Percentiles rank a stretch among this genome's conserved stretches.
Conservation (phyloP, 2,329 filamentous ascomycete genomes). For the Colletotrichum cereale region DNA sequence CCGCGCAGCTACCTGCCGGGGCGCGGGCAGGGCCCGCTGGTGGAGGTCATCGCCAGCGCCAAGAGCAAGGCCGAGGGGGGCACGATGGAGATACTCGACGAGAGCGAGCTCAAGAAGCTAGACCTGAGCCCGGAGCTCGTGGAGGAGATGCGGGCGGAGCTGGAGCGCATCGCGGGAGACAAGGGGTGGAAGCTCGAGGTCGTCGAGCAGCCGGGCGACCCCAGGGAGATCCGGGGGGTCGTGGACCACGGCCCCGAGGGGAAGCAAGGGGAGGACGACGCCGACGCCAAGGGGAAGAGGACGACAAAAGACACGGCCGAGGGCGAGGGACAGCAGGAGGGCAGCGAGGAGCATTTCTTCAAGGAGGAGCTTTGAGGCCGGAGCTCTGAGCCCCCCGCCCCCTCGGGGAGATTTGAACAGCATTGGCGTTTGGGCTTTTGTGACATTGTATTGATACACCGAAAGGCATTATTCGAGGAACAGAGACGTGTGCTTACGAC, state of each 20-base stretch:
- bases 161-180: constrained; percentile 77
- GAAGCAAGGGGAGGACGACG: constrained; percentile 36
- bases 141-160: constrained; percentile 75
- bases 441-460: constrained; percentile 20
- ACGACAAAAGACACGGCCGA: constrained; percentile 39
- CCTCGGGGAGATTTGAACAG: constrained; percentile 2
- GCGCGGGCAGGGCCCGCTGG: constrained; percentile 41
- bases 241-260: constrained; percentile 68
- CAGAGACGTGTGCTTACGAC: background rate
- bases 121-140: constrained; percentile 76
- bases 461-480: background rate
- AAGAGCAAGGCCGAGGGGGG: constrained; percentile 70
- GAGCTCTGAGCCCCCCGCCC: background rate
- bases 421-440: constrained; percentile 35
- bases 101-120: constrained; percentile 76
- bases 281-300: constrained; percentile 4
- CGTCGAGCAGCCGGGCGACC: constrained; percentile 74
- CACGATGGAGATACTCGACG: constrained; percentile 69
- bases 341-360: constrained; percentile 65
- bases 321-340: constrained; percentile 46
- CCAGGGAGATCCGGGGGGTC: constrained; percentile 76
- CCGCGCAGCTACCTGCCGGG: constrained; percentile 56
- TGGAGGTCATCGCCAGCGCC: constrained; percentile 61
- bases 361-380: constrained; percentile 66
- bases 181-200: constrained; percentile 86